Evolutionary conservation across 257 asterid genomes (phyloP), one percentile per base, ranked within the genome.

Genomic region (Ligustrum vulgare): DNA sequence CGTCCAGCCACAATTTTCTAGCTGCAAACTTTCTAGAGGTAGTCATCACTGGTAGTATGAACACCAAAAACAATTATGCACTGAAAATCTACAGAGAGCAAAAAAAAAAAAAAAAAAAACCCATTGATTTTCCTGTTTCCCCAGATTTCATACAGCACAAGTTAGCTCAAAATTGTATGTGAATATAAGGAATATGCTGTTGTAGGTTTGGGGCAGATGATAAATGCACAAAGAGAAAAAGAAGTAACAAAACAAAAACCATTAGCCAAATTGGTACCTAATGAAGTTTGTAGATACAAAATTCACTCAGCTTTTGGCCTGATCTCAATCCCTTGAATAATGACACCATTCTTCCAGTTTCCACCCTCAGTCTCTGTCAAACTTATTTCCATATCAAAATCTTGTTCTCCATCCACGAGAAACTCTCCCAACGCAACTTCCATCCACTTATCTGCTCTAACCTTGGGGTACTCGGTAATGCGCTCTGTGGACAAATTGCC

Each of bases 381-480:
- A 74, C 82, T 81, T 70, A 87, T 77, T 72, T 87, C 90, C 72
- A 92, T 23, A 49, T 88, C 93, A 6, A 75, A 83, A 31, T 80
- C 91, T 70, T 87, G 66, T 0, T 81, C 90, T 20, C 77, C 89
- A 69, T 80, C 51, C 11, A 89, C 86, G 41, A 77, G 83, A 31
- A 74, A 81, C 77, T 91, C 96, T n/a, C 98, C 99, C 83, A 95
- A 74, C 73, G 86, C 90, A 9, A 87, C 88, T 75, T 95, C 99
- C 86, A 84, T 80, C 98, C 97, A 95, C 16, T 87, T 90, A 69
- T 91, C 96, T 3, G 35, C 79, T 72, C 98, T 89, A 83, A 49
- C 78, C 72, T 84, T 86, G 4, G 88, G 84, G 60, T 35, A 47
- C 75, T 75, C 84, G 0, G 69, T 69, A 33, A 72, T 76, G 5